A percentile compares a stretch with the other conserved stretches of the same genome.
phyloP scores from a whole-genome alignment of 495 filamentous ascomycete genomes.

The Aspergillus hancockii region DNA sequence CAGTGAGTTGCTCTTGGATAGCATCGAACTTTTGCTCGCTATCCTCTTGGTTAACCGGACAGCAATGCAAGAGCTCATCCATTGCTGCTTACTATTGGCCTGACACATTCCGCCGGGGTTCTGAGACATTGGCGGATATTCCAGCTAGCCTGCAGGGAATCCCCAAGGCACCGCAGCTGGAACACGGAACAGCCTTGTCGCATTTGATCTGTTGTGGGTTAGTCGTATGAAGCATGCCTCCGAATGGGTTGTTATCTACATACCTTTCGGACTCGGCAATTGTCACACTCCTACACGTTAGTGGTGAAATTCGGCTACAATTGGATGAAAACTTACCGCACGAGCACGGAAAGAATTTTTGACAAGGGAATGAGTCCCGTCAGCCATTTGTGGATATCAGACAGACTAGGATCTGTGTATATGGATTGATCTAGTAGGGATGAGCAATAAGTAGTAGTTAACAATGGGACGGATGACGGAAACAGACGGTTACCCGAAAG shows the following conservation, averaged over 20 bases:
- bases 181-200: conserved; percentile 27
- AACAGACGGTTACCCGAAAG: not conserved
- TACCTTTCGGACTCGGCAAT: conserved; percentile 32
- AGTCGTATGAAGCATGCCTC: not conserved
- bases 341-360: conserved; percentile 24
- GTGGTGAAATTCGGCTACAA: not conserved
- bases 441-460: not conserved
- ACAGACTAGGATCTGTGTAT: no score
- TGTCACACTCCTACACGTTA: conserved; percentile 23
- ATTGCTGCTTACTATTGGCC: conserved; percentile 20
- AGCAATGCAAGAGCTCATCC: not conserved
- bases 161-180: conserved; percentile 24
- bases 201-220: conserved; percentile 23
- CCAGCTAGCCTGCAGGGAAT: conserved; percentile 21
- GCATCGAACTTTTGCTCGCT: conserved; percentile 25
- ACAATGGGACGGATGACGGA: not conserved
- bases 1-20: conserved; percentile 24
- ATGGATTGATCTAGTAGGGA: no score
- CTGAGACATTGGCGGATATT: not conserved
- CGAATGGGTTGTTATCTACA: no score
- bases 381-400: conserved; percentile 6
- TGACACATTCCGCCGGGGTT: conserved; percentile 4
- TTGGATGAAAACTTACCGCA: conserved; percentile 18
- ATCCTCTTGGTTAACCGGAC: not conserved
- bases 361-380: conserved; percentile 1